Evolutionary conservation across 306 rosid species (phyloP).

Genomic region (Psophocarpus tetragonolobus): DNA sequence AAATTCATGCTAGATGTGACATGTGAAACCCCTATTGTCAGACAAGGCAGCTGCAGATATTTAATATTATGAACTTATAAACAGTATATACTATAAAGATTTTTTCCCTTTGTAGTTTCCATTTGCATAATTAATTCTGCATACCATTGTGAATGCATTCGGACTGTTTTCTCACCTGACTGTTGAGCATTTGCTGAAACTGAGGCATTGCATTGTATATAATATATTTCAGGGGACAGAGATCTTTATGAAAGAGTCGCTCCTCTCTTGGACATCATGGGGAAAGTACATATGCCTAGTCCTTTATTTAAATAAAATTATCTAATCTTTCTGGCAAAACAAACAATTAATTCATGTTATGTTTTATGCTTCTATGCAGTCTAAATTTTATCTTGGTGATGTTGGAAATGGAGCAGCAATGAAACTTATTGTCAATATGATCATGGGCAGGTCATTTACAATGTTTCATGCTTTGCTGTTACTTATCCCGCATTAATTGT

Average conservation of each 20-base stretch:
- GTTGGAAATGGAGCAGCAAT: conserved; percentile 98
- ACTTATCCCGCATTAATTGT: conserved; percentile 23
- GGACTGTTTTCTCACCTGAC: conserved; percentile 10
- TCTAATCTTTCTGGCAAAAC: neutral
- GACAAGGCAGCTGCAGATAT: conserved; percentile 17
- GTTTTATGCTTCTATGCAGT: conserved; percentile 53
- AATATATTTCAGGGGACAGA: conserved; percentile 76
- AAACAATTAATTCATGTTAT: neutral
- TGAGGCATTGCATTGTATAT: conserved; percentile 39
- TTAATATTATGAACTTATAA: conserved; percentile 19
- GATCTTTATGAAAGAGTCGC: conserved; percentile 67
- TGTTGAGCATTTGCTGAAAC: conserved; percentile 34
- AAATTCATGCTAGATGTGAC: neutral
- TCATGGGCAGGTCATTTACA: conserved; percentile 85
- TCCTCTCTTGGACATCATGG: conserved; percentile 86
- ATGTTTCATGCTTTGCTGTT: conserved; percentile 19
- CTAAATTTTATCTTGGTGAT: conserved; percentile 90
- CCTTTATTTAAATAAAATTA: neutral
- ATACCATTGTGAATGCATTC: neutral
- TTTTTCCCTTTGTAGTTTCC: neutral
- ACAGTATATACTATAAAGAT: neutral
- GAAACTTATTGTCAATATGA: conserved; percentile 97
- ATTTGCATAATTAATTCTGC: conserved; percentile 19
- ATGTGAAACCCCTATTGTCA: neutral
- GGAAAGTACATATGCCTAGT: conserved; percentile 68